Evolutionary conservation across 805 yeast species (phyloP).

Genomic region (Kodamaea fukazawae): DNA sequence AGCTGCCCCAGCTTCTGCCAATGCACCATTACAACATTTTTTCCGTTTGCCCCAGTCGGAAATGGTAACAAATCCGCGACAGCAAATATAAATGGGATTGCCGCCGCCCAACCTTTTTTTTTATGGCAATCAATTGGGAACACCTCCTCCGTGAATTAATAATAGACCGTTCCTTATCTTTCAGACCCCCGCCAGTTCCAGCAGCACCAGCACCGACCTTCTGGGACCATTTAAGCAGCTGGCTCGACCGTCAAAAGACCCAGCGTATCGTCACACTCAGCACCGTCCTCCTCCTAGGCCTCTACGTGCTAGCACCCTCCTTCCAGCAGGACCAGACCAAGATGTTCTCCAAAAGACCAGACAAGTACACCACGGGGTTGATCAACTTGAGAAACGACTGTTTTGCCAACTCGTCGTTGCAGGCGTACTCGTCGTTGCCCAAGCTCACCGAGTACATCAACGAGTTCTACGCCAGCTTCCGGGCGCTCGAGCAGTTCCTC

Average conservation of each 20-base stretch:
- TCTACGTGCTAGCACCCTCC: constrained; percentile 15
- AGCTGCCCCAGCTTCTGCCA: no score
- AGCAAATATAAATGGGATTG: no score
- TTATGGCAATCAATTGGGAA: no score
- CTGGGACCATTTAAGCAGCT: neutral
- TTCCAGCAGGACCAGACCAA: constrained; percentile 2
- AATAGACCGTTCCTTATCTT: neutral
- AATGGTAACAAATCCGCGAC: no score
- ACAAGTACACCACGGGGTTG: constrained; percentile 76
- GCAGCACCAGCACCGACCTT: constrained; percentile 1
- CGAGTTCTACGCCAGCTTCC: constrained; percentile 30
- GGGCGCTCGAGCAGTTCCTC: constrained; percentile 19
- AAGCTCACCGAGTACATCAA: constrained; percentile 57
- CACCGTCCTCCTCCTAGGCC: constrained; percentile 5
- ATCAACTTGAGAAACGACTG: constrained; percentile 84
- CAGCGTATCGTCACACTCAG: neutral
- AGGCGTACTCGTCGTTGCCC: constrained; percentile 67
- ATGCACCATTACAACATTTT: no score
- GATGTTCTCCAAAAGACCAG: constrained; percentile 57
- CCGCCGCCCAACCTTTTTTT: no score
- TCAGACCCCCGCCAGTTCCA: neutral
- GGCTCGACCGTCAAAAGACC: neutral
- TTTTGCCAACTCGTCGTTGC: constrained; percentile 86
- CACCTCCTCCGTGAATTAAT: no score
- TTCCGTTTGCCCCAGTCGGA: no score